Percentiles rank a stretch among this genome's conserved stretches.
These are phyloP conservation scores for Tylopilus rubrobrunneus DNA, from an alignment of 768 basidiomycete species.

Conservation along the genomic window DNA sequence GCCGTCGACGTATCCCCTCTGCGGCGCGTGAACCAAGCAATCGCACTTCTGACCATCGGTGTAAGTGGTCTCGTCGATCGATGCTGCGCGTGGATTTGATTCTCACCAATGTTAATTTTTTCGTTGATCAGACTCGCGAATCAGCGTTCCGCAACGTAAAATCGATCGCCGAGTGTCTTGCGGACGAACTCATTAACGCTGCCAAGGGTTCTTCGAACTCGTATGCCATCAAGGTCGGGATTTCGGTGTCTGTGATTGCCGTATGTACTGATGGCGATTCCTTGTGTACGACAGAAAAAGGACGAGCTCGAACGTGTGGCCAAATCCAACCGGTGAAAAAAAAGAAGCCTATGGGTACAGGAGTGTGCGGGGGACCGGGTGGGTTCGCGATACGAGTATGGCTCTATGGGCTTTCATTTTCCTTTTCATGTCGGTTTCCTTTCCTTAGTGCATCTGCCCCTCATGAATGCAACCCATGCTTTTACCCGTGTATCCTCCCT, in stretches of 20 bases:
- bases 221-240: slow-evolving; percentile 92
- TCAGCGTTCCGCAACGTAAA: slow-evolving; percentile 99
- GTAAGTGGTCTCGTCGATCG: slow-evolving; percentile 47
- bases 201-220: slow-evolving; percentile 99
- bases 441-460: slow-evolving; percentile 11
- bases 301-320: slow-evolving; percentile 99
- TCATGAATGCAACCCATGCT: slow-evolving; percentile 28
- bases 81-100: neutral
- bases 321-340: slow-evolving; percentile 97
- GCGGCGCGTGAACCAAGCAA: slow-evolving; percentile 95
- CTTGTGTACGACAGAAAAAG: slow-evolving; percentile 66
- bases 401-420: slow-evolving; percentile 17
- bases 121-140: slow-evolving; percentile 77
- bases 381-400: slow-evolving; percentile 18
- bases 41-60: slow-evolving; percentile 92
- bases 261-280: neutral
- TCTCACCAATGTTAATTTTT: slow-evolving; percentile 1
- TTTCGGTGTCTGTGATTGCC: neutral
- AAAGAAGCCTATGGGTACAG: slow-evolving; percentile 33
- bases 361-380: slow-evolving; percentile 5
- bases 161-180: slow-evolving; percentile 97
- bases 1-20: slow-evolving; percentile 99
- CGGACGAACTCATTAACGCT: slow-evolving; percentile 99
- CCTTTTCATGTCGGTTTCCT: slow-evolving; percentile 3
- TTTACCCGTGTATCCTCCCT: slow-evolving; percentile 17